phyloP scores from a whole-genome alignment of 2,329 filamentous ascomycete genomes.

The Decorospora gaudefroyi region DNA sequence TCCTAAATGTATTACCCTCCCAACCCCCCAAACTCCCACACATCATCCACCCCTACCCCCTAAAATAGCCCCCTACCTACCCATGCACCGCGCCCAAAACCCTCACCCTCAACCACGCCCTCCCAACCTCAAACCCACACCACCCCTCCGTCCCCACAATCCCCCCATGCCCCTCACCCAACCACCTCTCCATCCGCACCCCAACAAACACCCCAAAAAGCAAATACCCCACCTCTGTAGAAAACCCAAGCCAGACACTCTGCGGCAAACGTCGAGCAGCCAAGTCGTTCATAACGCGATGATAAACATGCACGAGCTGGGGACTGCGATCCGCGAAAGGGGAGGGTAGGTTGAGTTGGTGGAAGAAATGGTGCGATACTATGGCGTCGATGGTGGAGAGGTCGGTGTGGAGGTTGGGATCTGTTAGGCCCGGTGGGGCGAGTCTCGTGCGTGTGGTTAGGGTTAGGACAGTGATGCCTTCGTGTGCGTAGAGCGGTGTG shows the following conservation, averaged over 20 bases:
- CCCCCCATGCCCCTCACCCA: constrained; percentile 14
- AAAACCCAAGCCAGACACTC: constrained; percentile 23
- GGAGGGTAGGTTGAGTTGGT: neutral
- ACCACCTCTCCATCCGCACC: constrained; percentile 27
- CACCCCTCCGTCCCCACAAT: constrained; percentile 22
- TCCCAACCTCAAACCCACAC: constrained; percentile 19
- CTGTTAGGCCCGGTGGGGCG: constrained; percentile 1
- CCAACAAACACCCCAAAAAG: constrained; percentile 26
- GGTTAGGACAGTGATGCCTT: constrained; percentile 28
- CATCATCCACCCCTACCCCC: too few relatives aligned
- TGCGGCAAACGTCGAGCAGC: constrained; percentile 7
- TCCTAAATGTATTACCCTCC: too few relatives aligned
- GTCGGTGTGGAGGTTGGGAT: neutral
- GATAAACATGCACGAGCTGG: constrained; percentile 16
- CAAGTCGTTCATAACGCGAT: constrained; percentile 17
- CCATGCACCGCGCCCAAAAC: constrained; percentile 20
- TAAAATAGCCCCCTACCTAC: too few relatives aligned
- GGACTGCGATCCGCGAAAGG: constrained; percentile 17
- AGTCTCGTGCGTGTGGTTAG: constrained; percentile 27
- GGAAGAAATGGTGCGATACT: constrained; percentile 11
- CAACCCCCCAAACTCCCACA: too few relatives aligned
- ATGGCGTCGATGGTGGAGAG: constrained; percentile 12
- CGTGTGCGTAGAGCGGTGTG: constrained; percentile 25
- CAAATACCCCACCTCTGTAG: constrained; percentile 11
- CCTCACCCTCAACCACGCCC: constrained; percentile 10